phyloP scores from a whole-genome alignment of 306 rosid species.

The Lathyrus sativus region DNA sequence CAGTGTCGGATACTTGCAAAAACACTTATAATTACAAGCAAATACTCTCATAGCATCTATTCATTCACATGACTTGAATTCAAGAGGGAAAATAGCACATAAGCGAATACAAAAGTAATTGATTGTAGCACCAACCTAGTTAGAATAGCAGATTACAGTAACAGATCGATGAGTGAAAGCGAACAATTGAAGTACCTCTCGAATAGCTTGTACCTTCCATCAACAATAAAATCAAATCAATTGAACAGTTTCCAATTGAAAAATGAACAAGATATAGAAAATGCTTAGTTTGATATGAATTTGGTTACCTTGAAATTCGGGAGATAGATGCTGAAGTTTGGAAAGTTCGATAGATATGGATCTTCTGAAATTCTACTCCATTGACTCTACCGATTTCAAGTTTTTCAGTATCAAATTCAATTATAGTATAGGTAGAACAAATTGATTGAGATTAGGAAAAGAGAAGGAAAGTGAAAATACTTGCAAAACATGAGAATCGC shows the following conservation, averaged over 20 bases:
- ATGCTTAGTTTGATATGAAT: not conserved
- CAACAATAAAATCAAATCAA: conserved; percentile 47
- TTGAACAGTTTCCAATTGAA: not conserved
- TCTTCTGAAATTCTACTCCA: conserved; percentile 78
- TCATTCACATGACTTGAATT: conserved; percentile 5
- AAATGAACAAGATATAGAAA: not conserved
- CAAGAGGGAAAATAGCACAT: conserved; percentile 32
- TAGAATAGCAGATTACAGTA: not conserved
- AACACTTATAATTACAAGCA: no score
- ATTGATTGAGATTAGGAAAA: not conserved
- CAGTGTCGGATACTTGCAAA: no score
- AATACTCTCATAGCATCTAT: not conserved
- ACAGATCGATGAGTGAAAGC: no score
- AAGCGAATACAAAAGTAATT: no score
- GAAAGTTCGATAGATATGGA: conserved; percentile 52
- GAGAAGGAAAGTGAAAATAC: conserved; percentile 31
- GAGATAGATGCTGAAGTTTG: conserved; percentile 64
- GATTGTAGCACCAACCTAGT: not conserved
- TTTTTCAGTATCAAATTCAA: not conserved
- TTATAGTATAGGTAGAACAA: not conserved
- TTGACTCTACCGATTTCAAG: conserved; percentile 47
- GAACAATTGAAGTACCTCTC: conserved; percentile 58
- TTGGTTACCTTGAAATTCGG: conserved; percentile 61
- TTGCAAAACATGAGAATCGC: conserved; percentile 87
- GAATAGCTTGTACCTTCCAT: conserved; percentile 79